A percentile compares a stretch with the other conserved stretches of the same genome.
phyloP scores from a whole-genome alignment of 257 asterid genomes.

The Solanum gracilifrons region DNA sequence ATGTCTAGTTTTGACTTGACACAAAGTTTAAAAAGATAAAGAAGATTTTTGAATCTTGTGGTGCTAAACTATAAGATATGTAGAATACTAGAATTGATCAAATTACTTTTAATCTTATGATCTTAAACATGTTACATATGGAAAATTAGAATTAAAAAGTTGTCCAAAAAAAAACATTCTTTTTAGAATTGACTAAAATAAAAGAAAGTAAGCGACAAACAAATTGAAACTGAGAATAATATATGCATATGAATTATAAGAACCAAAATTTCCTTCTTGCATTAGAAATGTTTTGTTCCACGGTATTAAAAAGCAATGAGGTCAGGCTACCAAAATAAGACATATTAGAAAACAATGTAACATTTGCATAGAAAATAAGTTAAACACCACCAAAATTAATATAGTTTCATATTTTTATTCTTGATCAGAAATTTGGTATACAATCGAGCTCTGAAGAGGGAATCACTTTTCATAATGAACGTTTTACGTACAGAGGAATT shows the following conservation, averaged over 20 bases:
- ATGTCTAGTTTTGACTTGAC: too few relatives aligned
- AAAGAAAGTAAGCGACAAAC: too few relatives aligned
- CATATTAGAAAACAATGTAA: not conserved
- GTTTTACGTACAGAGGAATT: not conserved
- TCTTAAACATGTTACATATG: not conserved
- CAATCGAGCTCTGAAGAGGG: not conserved
- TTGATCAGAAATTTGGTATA: not conserved
- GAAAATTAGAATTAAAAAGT: too few relatives aligned
- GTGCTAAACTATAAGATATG: too few relatives aligned
- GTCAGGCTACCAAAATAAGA: not conserved
- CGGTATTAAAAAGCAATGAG: not conserved
- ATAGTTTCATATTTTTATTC: not conserved
- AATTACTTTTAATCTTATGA: not conserved
- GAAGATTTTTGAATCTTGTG: not conserved
- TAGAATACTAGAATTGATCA: not conserved
- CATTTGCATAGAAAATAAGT: not conserved
- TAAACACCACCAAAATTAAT: not conserved
- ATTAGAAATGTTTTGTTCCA: not conserved
- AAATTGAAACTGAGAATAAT: too few relatives aligned
- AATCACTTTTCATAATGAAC: too few relatives aligned
- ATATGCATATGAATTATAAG: not conserved
- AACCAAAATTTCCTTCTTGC: not conserved
- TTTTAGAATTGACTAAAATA: accelerated
- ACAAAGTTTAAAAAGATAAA: too few relatives aligned
- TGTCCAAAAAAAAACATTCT: too few relatives aligned